Evolutionary conservation across 2,329 filamentous ascomycete species (phyloP), one percentile per base, ranked within the genome.

Genomic region (Coniella vitis): DNA sequence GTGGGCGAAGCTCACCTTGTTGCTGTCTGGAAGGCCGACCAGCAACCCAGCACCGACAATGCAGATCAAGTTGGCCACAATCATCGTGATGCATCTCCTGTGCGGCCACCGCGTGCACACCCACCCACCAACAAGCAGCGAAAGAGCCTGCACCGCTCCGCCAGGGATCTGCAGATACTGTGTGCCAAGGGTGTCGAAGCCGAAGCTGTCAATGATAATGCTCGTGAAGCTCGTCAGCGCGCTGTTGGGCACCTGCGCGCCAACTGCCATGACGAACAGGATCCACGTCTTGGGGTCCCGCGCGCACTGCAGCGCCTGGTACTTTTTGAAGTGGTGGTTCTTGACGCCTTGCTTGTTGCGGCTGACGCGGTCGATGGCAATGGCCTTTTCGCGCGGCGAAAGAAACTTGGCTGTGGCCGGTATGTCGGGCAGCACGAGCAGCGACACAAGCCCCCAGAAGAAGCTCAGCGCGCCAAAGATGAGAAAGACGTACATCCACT

Each of bases 401-500:
- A 88, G 70, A 58, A 81, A 85, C 51, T 74, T 76, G 3, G 82
- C 79, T 0, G 75, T 81, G 17, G 79, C 72, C 0, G 81, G 80
- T 2, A 74, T 69, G 58, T 87, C 80, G 1, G 84, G 77, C 2
- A 87, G 68, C 36, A 79, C 60, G 54, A 79, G 72, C 63, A 76
- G 74, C 13, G 76, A 76, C 2, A 74, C 61, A 8, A 82, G 61
- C 1, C 77, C 78, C 74, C 77, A 80, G n/a, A 67, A 59, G 19
- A 71, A 63, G 29, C 76, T 77, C 49, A 80, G 70, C 53, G 75
- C 72, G 1, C 77, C 71, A 56, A 80, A 79, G 52, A 82, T 79
- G 14, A 81, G 55, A 62, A 79, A 83, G 17, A 80, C 70, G 50
- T 78, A 78, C 69, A 74, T 76, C 75, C 76, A 80, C 20, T 65